These are phyloP conservation scores for Ophiocordyceps polyrhachis-furcata DNA, from an alignment of 2,329 filamentous ascomycete species.

Conservation along the genomic window DNA sequence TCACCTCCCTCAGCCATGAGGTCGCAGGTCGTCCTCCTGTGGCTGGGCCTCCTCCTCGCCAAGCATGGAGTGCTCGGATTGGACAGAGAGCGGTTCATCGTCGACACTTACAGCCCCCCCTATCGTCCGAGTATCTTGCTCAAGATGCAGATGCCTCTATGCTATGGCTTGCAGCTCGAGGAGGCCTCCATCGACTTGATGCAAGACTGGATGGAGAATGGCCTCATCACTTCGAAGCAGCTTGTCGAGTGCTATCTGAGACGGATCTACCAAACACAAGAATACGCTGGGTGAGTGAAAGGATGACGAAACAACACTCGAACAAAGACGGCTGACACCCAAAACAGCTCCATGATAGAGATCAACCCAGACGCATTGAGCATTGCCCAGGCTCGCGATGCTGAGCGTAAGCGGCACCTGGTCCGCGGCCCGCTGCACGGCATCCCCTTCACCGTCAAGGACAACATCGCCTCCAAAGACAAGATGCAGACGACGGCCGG, in stretches of 20 bases:
- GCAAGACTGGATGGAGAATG: conserved; percentile 35
- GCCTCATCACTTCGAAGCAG: conserved; percentile 36
- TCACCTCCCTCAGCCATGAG: background rate
- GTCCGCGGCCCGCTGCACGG: conserved; percentile 52
- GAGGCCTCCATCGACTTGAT: conserved; percentile 54
- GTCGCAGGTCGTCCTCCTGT: background rate
- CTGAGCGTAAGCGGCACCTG: conserved; percentile 34
- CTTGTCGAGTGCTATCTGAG: conserved; percentile 44
- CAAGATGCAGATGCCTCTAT: background rate
- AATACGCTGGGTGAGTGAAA: conserved; percentile 39
- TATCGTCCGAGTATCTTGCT: background rate
- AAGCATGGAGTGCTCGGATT: background rate
- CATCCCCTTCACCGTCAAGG: conserved; percentile 59
- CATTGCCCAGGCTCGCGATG: conserved; percentile 43
- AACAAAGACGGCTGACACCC: too few relatives aligned
- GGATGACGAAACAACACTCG: too few relatives aligned
- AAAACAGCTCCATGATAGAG: conserved; percentile 41
- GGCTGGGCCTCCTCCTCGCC: background rate
- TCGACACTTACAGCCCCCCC: background rate
- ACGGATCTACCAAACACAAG: conserved; percentile 40
- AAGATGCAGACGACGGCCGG: conserved; percentile 59
- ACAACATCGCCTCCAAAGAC: conserved; percentile 52
- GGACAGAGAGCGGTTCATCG: background rate
- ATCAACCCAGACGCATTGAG: conserved; percentile 46
- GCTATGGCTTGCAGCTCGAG: conserved; percentile 25